These are phyloP conservation scores for Cercospora zeina DNA, from an alignment of 2,329 filamentous ascomycete species.

Conservation along the genomic window DNA sequence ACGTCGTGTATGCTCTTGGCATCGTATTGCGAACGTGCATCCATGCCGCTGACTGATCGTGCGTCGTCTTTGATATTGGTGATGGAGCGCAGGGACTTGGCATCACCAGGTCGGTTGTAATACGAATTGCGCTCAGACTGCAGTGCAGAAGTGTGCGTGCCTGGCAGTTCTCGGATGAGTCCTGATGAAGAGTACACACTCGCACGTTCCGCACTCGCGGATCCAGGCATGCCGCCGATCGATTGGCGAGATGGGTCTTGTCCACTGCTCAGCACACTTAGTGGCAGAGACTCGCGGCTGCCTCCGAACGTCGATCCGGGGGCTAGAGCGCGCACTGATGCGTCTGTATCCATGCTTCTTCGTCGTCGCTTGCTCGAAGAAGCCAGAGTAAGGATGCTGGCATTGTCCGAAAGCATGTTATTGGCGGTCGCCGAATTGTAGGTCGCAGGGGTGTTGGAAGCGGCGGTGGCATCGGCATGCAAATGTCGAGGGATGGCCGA, in stretches of 20 bases:
- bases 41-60: conserved; percentile 38
- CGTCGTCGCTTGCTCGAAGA: conserved; percentile 79
- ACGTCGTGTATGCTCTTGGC: conserved; percentile 44
- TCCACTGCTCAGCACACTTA: conserved; percentile 71
- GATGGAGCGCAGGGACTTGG: conserved; percentile 38
- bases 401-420: conserved; percentile 79
- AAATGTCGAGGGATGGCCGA: conserved; percentile 71
- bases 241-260: conserved; percentile 52
- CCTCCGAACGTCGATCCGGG: conserved; percentile 80
- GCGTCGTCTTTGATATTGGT: conserved; percentile 32
- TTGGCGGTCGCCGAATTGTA: conserved; percentile 79
- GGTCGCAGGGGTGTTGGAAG: conserved; percentile 46
- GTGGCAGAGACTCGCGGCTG: conserved; percentile 74
- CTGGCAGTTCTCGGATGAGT: conserved; percentile 48
- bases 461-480: conserved; percentile 50
- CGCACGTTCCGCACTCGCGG: conserved; percentile 64
- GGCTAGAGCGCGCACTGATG: conserved; percentile 79
- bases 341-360: conserved; percentile 80
- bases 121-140: conserved; percentile 78
- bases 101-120: conserved; percentile 60
- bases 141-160: conserved; percentile 57
- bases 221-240: conserved; percentile 49
- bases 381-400: conserved; percentile 79
- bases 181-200: conserved; percentile 64
- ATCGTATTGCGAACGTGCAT: conserved; percentile 45